Evolutionary conservation across 495 filamentous ascomycete species (phyloP).

Genomic region (Pyrenula massariospora): DNA sequence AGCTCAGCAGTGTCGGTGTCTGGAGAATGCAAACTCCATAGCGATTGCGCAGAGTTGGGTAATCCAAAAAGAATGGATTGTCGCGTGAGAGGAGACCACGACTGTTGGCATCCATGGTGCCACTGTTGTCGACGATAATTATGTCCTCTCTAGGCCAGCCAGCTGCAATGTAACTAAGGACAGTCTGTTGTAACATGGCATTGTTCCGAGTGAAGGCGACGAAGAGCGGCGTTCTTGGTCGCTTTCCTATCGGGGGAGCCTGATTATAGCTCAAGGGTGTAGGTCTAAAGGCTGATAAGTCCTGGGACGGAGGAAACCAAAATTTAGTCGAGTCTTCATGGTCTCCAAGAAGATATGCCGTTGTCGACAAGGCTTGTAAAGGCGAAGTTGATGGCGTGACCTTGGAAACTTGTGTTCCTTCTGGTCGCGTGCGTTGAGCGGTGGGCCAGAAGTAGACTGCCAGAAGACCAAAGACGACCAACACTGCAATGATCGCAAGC

Average conservation of each 20-base stretch:
- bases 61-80: conserved; percentile 52
- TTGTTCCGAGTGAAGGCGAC: conserved; percentile 51
- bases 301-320: too few relatives aligned
- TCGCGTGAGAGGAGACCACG: conserved; percentile 38
- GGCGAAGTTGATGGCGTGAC: too few relatives aligned
- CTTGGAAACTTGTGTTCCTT: too few relatives aligned
- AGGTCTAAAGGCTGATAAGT: too few relatives aligned
- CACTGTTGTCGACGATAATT: conserved; percentile 53
- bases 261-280: too few relatives aligned
- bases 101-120: conserved; percentile 42
- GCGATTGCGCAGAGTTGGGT: conserved; percentile 30
- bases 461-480: too few relatives aligned
- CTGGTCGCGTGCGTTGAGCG: too few relatives aligned
- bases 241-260: neutral
- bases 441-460: too few relatives aligned
- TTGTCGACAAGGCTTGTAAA: too few relatives aligned
- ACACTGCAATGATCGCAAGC: too few relatives aligned
- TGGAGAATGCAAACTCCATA: conserved; percentile 45
- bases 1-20: conserved; percentile 46
- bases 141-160: conserved; percentile 52
- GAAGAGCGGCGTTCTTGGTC: conserved; percentile 35
- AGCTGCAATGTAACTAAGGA: conserved; percentile 46
- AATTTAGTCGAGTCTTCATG: conserved; percentile 16
- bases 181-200: conserved; percentile 45
- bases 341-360: too few relatives aligned